A percentile compares a stretch with the other conserved stretches of the same genome.
Evolutionary conservation across 2,329 filamentous ascomycete species (phyloP).

Genomic region (Fusarium udum): DNA sequence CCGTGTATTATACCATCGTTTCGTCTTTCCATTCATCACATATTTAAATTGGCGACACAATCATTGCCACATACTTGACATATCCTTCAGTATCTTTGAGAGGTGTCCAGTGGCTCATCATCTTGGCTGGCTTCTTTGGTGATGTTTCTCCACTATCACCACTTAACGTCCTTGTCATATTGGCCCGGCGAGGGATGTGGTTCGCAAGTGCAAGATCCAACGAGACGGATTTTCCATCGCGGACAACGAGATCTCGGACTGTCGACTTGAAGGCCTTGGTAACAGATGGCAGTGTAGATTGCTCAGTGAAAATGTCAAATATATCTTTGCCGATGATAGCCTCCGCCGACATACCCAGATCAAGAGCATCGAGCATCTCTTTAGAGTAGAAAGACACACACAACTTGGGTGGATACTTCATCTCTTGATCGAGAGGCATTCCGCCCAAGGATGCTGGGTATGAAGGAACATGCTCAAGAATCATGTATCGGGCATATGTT

Average conservation of each 20-base stretch:
- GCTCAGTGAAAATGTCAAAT: slow-evolving; percentile 63
- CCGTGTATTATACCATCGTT: not conserved
- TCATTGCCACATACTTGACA: slow-evolving; percentile 42
- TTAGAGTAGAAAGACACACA: slow-evolving; percentile 58
- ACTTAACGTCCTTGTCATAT: slow-evolving; percentile 26
- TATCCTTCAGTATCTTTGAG: slow-evolving; percentile 39
- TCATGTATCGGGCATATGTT: slow-evolving; percentile 47
- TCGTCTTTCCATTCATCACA: not conserved
- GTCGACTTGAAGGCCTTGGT: slow-evolving; percentile 56
- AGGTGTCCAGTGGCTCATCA: slow-evolving; percentile 46
- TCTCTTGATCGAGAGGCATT: slow-evolving; percentile 43
- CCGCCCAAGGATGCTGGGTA: slow-evolving; percentile 35
- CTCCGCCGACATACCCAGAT: slow-evolving; percentile 49
- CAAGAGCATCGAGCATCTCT: slow-evolving; percentile 58
- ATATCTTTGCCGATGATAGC: slow-evolving; percentile 59
- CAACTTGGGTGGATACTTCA: slow-evolving; percentile 46
- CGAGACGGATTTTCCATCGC: slow-evolving; percentile 50
- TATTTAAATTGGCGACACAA: slow-evolving; percentile 29
- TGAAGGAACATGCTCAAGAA: slow-evolving; percentile 44
- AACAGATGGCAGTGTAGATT: slow-evolving; percentile 54
- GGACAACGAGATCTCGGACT: slow-evolving; percentile 53
- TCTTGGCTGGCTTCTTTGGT: slow-evolving; percentile 35
- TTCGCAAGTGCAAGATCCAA: slow-evolving; percentile 44
- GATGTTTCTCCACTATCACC: slow-evolving; percentile 25
- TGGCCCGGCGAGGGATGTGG: slow-evolving; percentile 42